Conservation (phyloP, 768 basidiomycete species). For the Agaricus bisporus region DNA sequence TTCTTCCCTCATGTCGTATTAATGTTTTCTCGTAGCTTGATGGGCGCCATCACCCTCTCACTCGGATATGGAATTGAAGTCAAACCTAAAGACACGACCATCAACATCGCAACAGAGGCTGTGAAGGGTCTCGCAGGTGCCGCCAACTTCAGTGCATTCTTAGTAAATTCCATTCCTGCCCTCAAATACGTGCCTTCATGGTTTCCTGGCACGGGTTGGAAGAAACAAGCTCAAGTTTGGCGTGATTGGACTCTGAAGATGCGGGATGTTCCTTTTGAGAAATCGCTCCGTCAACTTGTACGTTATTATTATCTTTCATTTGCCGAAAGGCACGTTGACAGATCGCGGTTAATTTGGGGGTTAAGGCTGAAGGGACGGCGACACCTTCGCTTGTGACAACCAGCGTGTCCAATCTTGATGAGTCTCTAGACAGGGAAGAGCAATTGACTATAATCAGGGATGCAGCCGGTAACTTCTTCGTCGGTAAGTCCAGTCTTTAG, state of each 20-base stretch:
- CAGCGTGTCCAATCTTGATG: conserved; percentile 14
- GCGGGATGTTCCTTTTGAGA: conserved; percentile 20
- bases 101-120: conserved; percentile 24
- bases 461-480: conserved; percentile 18
- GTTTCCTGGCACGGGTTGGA: conserved; percentile 33
- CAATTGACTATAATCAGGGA: conserved; percentile 15
- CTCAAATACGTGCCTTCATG: conserved; percentile 32
- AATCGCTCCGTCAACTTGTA: conserved; percentile 17
- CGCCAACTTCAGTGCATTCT: conserved; percentile 25
- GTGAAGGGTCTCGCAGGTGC: conserved; percentile 22
- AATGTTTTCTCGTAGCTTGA: conserved; percentile 23
- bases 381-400: conserved; percentile 14
- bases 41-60: conserved; percentile 24
- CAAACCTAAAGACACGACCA: conserved; percentile 24
- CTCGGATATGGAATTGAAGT: conserved; percentile 29
- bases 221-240: conserved; percentile 28
- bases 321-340: neutral
- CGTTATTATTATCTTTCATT: neutral
- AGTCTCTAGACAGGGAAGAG: conserved; percentile 11
- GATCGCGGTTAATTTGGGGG: neutral
- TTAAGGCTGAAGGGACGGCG: conserved; percentile 15
- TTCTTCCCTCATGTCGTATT: neutral
- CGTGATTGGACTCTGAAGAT: conserved; percentile 17
- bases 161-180: conserved; percentile 28
- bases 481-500: conserved; percentile 10